These are phyloP conservation scores for Colletotrichum sp. DNA, from an alignment of 2,329 filamentous ascomycete genomes.

Conservation along the genomic window DNA sequence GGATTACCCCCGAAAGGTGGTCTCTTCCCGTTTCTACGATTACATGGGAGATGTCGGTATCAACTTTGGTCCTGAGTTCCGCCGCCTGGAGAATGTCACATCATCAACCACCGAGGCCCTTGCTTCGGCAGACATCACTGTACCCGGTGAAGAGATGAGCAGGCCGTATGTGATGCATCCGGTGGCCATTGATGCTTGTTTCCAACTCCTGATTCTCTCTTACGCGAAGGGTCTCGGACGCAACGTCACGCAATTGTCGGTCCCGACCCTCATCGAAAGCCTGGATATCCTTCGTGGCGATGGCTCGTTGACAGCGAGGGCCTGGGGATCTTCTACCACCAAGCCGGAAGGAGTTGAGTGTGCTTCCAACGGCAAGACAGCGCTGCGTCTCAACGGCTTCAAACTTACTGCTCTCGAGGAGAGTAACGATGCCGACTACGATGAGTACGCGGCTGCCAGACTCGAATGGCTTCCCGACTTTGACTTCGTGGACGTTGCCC, in stretches of 20 bases:
- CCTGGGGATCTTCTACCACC: not conserved
- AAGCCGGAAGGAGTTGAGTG: not conserved
- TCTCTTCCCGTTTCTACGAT: not conserved
- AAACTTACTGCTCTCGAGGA: not conserved
- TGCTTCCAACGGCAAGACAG: not conserved
- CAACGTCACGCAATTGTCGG: not conserved
- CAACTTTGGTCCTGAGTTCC: not conserved
- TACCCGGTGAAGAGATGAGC: not conserved
- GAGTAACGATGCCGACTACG: not conserved
- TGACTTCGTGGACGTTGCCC: not conserved
- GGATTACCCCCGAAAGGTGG: not conserved
- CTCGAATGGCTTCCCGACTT: not conserved
- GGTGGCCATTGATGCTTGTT: not conserved
- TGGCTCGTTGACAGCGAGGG: not conserved
- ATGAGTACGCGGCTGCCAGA: not conserved
- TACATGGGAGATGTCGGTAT: not conserved
- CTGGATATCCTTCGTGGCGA: not conserved
- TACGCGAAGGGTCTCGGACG: not conserved
- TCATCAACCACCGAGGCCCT: not conserved
- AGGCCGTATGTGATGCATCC: slow-evolving; percentile 4
- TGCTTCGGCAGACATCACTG: not conserved
- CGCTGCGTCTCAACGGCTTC: not conserved
- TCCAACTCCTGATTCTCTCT: not conserved
- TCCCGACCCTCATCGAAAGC: not conserved
- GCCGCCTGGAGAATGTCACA: not conserved